Evolutionary conservation across 805 yeast species (phyloP).

Genomic region (Candida succiphila): DNA sequence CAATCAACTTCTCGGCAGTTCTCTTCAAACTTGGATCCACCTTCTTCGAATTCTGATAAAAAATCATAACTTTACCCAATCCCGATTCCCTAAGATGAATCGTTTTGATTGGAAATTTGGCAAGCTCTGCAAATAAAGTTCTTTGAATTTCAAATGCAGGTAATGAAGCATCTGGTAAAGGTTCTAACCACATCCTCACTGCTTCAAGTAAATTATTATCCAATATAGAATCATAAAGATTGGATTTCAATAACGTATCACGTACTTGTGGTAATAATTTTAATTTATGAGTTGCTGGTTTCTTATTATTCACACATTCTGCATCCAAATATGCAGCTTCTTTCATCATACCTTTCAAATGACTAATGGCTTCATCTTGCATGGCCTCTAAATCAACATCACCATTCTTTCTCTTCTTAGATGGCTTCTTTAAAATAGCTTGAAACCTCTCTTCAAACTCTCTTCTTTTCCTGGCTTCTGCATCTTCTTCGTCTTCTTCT

Average conservation of each 20-base stretch:
- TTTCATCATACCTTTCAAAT: constrained; percentile 82
- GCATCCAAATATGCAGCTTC: constrained; percentile 71
- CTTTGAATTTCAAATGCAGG: constrained; percentile 97
- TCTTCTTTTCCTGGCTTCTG: constrained; percentile 45
- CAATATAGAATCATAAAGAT: constrained; percentile 81
- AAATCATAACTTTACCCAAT: constrained; percentile 85
- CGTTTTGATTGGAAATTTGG: constrained; percentile 83
- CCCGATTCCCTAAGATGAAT: constrained; percentile 93
- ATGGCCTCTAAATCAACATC: constrained; percentile 92
- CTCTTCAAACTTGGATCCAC: constrained; percentile 84
- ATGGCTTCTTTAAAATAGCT: constrained; percentile 56
- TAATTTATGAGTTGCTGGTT: constrained; percentile 69
- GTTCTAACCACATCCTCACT: constrained; percentile 94
- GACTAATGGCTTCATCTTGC: constrained; percentile 85
- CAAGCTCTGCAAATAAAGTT: constrained; percentile 66
- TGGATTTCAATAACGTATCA: constrained; percentile 66
- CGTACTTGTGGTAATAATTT: constrained; percentile 72
- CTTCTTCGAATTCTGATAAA: constrained; percentile 82
- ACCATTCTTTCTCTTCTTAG: constrained; percentile 55
- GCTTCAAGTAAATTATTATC: constrained; percentile 92
- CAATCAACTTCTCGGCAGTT: constrained; percentile 81
- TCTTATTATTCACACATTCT: constrained; percentile 46
- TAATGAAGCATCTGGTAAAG: constrained; percentile 92
- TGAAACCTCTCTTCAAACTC: constrained; percentile 77
- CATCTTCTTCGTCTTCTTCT: constrained; percentile 17